Percentiles rank a stretch among this genome's conserved stretches.
These are phyloP conservation scores for Colletotrichum sp. DNA, from an alignment of 2,329 filamentous ascomycete genomes.

Conservation along the genomic window DNA sequence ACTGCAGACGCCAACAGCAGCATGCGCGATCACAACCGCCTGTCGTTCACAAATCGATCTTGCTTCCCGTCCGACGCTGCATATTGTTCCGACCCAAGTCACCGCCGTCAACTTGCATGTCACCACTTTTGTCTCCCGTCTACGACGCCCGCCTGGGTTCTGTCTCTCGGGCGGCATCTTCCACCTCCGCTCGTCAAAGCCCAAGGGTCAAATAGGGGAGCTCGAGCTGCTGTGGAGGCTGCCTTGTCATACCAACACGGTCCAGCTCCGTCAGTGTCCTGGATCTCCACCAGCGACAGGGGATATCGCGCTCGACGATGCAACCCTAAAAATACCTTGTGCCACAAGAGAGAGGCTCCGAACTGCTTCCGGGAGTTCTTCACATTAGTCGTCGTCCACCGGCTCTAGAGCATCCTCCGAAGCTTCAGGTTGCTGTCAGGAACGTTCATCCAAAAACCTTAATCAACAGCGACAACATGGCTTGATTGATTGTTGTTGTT, in stretches of 20 bases:
- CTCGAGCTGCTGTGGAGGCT: not conserved
- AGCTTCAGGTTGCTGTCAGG: slow-evolving; percentile 17
- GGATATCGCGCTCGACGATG: slow-evolving; percentile 1
- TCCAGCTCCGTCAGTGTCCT: not conserved
- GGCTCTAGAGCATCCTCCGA: not conserved
- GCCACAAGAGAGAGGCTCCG: not conserved
- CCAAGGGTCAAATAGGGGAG: not conserved
- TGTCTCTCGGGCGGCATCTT: not conserved
- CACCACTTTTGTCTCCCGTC: not conserved
- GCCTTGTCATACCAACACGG: slow-evolving; percentile 11
- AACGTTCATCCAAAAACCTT: not conserved
- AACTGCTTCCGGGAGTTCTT: slow-evolving; percentile 8
- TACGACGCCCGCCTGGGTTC: not conserved
- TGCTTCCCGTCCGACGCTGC: slow-evolving; percentile 7
- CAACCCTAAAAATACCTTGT: slow-evolving; percentile 16
- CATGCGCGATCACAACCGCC: slow-evolving; percentile 10
- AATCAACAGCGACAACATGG: not conserved
- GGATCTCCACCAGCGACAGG: not conserved
- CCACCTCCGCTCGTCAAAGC: not conserved
- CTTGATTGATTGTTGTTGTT: not conserved
- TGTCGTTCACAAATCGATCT: slow-evolving; percentile 12
- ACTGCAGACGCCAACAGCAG: slow-evolving; percentile 8
- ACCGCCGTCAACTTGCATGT: not conserved
- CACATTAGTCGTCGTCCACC: not conserved
- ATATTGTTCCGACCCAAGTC: not conserved